A percentile compares a stretch with the other conserved stretches of the same genome.
Evolutionary conservation across 2,329 filamentous ascomycete species (phyloP).

Genomic region (Curvularia sp.): DNA sequence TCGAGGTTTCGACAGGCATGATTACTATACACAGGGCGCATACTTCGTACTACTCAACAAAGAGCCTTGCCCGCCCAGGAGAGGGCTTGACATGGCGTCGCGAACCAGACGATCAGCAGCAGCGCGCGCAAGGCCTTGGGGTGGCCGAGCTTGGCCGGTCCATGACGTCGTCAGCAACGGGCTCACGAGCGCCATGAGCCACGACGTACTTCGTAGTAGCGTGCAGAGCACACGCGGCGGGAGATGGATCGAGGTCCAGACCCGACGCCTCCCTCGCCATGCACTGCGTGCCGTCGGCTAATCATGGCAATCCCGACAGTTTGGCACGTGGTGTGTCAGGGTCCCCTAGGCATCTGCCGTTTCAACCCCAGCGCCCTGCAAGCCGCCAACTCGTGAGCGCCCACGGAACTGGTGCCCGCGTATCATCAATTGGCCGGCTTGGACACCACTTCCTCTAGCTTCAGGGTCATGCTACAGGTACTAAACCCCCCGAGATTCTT

Average conservation of each 20-base stretch:
- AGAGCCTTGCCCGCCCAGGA: background rate
- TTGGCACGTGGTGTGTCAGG: constrained; percentile 11
- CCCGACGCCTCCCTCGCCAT: constrained; percentile 2
- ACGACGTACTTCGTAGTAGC: no score
- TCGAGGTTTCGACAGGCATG: background rate
- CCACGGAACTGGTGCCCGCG: background rate
- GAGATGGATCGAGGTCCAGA: constrained; percentile 12
- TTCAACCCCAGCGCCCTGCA: background rate
- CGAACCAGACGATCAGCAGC: background rate
- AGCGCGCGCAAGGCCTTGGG: background rate
- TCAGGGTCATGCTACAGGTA: constrained; percentile 8
- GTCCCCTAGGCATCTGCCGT: constrained; percentile 5
- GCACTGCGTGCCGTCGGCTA: constrained; percentile 7
- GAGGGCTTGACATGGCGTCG: constrained; percentile 1
- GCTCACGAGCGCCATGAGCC: background rate
- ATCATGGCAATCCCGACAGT: constrained; percentile 5
- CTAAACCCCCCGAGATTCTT: constrained; percentile 10
- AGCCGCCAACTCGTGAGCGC: background rate
- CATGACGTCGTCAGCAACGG: constrained; percentile 6
- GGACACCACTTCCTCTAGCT: background rate
- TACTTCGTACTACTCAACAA: background rate
- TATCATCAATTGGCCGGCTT: constrained; percentile 1
- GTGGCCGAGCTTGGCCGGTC: constrained; percentile 8
- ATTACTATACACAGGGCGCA: background rate
- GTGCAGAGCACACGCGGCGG: constrained; percentile 5